Conservation (phyloP, 1,284 basidiomycete species). For the Cutaneotrichosporon arboriforme region DNA sequence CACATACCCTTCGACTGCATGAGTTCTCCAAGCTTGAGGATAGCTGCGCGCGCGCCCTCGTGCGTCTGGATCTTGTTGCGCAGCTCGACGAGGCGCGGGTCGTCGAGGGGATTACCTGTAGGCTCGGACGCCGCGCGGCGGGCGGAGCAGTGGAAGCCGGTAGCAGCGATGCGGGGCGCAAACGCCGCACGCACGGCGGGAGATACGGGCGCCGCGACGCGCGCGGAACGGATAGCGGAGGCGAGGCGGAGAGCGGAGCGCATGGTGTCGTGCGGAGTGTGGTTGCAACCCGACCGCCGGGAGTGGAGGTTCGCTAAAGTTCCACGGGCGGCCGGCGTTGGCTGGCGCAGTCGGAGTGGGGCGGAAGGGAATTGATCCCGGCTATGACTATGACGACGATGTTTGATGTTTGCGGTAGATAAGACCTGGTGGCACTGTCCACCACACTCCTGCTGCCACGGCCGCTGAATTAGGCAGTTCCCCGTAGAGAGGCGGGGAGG, state of each 20-base stretch:
- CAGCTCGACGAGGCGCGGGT: constrained; percentile 32
- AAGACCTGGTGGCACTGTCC: too few relatives aligned
- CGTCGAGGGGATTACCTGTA: constrained; percentile 18
- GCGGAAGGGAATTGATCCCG: too few relatives aligned
- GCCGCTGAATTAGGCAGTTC: too few relatives aligned
- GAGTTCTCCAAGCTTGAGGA: constrained; percentile 29
- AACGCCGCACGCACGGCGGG: not conserved
- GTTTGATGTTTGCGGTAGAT: too few relatives aligned
- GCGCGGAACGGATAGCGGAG: not conserved
- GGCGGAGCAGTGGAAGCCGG: constrained; percentile 18
- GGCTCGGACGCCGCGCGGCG: constrained; percentile 23
- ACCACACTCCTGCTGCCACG: too few relatives aligned
- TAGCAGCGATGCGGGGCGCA: not conserved
- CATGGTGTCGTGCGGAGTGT: constrained; percentile 5
- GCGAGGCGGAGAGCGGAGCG: constrained; percentile 4
- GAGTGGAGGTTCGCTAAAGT: not conserved
- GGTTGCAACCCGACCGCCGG: not conserved
- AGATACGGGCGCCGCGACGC: not conserved
- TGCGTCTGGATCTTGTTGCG: constrained; percentile 34
- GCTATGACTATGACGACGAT: too few relatives aligned
- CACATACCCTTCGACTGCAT: constrained; percentile 39
- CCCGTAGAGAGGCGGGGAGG: too few relatives aligned
- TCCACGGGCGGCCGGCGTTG: too few relatives aligned
- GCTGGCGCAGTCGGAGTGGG: too few relatives aligned
- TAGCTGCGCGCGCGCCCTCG: constrained; percentile 33